Percentiles rank a stretch among this genome's conserved stretches.
phyloP scores from a whole-genome alignment of 1,139 yeast species.

The Taphrina deformans region DNA sequence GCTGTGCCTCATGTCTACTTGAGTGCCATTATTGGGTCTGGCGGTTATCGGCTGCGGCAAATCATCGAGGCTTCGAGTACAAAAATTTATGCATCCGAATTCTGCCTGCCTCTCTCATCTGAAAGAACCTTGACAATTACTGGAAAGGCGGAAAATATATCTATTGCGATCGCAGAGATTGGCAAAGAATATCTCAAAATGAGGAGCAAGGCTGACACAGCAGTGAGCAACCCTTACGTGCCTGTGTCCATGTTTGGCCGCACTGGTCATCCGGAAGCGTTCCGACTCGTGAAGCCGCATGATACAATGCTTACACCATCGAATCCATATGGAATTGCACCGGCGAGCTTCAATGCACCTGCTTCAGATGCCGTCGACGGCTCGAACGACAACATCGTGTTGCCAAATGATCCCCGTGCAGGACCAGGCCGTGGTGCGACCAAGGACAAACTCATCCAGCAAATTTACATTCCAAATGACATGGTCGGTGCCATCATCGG shows the following conservation, averaged over 20 bases:
- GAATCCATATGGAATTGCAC: slow-evolving; percentile 39
- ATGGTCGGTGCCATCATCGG: slow-evolving; percentile 86
- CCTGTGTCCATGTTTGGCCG: slow-evolving; percentile 39
- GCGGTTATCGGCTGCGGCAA: slow-evolving; percentile 72
- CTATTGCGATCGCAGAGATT: slow-evolving; percentile 75
- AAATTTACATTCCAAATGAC: slow-evolving; percentile 70
- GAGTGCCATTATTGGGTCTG: slow-evolving; percentile 81
- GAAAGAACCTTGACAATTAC: slow-evolving; percentile 70
- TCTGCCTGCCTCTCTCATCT: slow-evolving; percentile 72
- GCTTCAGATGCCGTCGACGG: slow-evolving; percentile 33
- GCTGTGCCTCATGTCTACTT: slow-evolving; percentile 78
- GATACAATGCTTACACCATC: slow-evolving; percentile 40
- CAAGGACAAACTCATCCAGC: slow-evolving; percentile 53
- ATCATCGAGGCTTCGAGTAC: slow-evolving; percentile 85
- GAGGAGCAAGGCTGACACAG: slow-evolving; percentile 50
- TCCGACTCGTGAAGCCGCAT: slow-evolving; percentile 33
- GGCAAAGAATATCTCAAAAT: slow-evolving; percentile 66
- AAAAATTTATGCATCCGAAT: slow-evolving; percentile 71
- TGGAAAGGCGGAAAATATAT: slow-evolving; percentile 87
- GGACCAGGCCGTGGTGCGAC: slow-evolving; percentile 15
- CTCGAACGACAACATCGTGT: slow-evolving; percentile 8
- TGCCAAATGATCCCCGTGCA: slow-evolving; percentile 26
- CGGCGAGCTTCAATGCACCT: slow-evolving; percentile 43
- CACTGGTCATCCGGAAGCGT: slow-evolving; percentile 38
- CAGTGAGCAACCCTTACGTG: slow-evolving; percentile 35